Evolutionary conservation across 345 rosid genomes (phyloP).

Genomic region (Eucalyptus guilfoylei): DNA sequence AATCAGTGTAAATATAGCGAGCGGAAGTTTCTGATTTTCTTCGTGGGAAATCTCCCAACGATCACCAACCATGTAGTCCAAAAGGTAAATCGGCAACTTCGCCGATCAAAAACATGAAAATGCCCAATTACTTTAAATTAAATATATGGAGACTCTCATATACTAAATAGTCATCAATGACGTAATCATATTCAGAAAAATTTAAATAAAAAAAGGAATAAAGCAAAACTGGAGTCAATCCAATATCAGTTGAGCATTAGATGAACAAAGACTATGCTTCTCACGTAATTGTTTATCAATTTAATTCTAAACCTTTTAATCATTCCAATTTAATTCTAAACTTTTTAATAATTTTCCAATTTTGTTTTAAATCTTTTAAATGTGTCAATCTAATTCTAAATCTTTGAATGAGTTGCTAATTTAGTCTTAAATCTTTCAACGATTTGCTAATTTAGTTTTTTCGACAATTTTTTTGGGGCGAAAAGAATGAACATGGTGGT

Average conservation of each 20-base stretch:
- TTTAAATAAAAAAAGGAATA: background rate
- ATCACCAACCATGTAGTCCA: background rate
- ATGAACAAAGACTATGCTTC: background rate
- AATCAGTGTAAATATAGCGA: background rate
- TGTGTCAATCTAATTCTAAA: background rate
- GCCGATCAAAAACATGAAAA: background rate
- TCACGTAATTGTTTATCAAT: accelerated
- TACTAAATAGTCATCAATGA: too few relatives aligned
- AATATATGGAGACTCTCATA: background rate
- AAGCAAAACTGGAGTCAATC: background rate
- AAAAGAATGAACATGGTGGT: background rate
- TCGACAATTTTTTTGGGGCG: background rate
- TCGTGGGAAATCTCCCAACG: background rate
- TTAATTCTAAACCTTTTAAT: too few relatives aligned
- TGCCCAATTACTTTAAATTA: background rate
- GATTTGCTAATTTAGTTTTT: too few relatives aligned
- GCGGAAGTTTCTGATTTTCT: background rate
- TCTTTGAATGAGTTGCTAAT: background rate
- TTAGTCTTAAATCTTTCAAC: too few relatives aligned
- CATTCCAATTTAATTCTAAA: too few relatives aligned
- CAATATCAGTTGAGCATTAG: background rate
- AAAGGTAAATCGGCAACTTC: background rate
- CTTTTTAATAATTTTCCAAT: too few relatives aligned
- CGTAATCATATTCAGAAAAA: background rate
- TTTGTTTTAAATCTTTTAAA: too few relatives aligned